Evolutionary conservation across 208 protist species (phyloP), one percentile per base, ranked within the genome.

Genomic region (Phytomonas sp.): DNA sequence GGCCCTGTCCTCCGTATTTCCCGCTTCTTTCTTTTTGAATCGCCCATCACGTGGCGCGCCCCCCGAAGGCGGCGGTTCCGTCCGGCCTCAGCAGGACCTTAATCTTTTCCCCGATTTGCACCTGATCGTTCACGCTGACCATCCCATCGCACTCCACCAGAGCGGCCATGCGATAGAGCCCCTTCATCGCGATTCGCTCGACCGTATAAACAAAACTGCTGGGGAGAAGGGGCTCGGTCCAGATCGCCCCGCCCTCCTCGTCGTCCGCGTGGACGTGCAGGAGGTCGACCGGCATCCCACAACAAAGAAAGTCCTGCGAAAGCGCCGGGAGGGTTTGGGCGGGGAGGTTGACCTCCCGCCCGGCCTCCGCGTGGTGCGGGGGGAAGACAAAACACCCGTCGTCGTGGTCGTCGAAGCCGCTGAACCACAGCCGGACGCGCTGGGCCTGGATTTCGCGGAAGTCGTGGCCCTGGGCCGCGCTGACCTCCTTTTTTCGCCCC

Each of bases 331-430:
- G 79, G 1, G 82, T 89, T 66, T 87, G 79, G 14, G 83, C 91
- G 8, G 78, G 72, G 45, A 96, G 63, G 73, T 94, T 91, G 14
- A 96, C 76, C 69, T 96, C 91, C 69, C 86, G 84, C 26, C 88
- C 88, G 1, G 84, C 86, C 33, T 96, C 86, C 14, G 68, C 68
- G 70, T 73, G 83, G 80, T 96, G 88, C 78, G 88, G 75, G 1
- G 91, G 91, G 68, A 92, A 96, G 3, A 96, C 88, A 74, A 96
- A 96, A 63, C 91, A 96, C 10, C 88, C 91, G 29, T 81, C 70
- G 78, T 96, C 91, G 64, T 96, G 81, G 69, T 96, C 91, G 71
- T 96, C 91, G 74, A 96, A 96, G 67, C 91, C 91, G 77, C 87
- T 93, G 66, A 96, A 96, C 5, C 94, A 80, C 29, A 96, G 75